Evolutionary conservation across 805 yeast species (phyloP), one percentile per base, ranked within the genome.

Genomic region (Candida khao-thaluensis): DNA sequence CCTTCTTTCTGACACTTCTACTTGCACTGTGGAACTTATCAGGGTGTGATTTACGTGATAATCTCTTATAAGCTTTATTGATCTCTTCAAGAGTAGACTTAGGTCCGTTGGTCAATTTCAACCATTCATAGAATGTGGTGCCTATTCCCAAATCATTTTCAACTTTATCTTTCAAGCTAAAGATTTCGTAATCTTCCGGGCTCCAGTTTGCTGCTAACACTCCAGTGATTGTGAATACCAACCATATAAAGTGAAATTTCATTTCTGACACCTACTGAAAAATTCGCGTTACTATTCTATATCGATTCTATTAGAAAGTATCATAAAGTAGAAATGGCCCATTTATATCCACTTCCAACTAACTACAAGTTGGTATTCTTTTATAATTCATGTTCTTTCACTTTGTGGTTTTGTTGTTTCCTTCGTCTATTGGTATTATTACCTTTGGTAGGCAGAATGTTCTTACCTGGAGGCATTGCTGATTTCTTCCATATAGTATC

Each of bases 31-130:
- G 48, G 36, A 59, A 50, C 59, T 91, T 89, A 62, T 91, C 99
- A 0, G 99, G 99, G 56, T 91, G 99, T 49, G 84, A 70, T 45
- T 69, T 71, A 37, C 83, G 71, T 2, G 95, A 81, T 22, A 82
- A 56, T 51, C 78, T 82, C 54, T 86, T 79, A 64, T 85, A 83
- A 16, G 85, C 83, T 48, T 76, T 78, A 38, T 68, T 68, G 36
- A 85, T 77, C 44, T 81, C 81, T 26, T 76, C 76, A 27, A 64
- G 54, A 0, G 73, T 59, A 1, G 83, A 66, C 48, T 63, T 56
- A 30, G 74, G 64, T 27, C 74, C 75, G 2, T 64, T 55, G 5
- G 69, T 59, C 18, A 82, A 58, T 9, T 72, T 74, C 34, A 83
- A 59, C 80, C 86, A 82, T 41, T 78, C 68, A 67, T 88, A 88